phyloP scores from a whole-genome alignment of 345 rosid species.

The Brassica carinata region DNA sequence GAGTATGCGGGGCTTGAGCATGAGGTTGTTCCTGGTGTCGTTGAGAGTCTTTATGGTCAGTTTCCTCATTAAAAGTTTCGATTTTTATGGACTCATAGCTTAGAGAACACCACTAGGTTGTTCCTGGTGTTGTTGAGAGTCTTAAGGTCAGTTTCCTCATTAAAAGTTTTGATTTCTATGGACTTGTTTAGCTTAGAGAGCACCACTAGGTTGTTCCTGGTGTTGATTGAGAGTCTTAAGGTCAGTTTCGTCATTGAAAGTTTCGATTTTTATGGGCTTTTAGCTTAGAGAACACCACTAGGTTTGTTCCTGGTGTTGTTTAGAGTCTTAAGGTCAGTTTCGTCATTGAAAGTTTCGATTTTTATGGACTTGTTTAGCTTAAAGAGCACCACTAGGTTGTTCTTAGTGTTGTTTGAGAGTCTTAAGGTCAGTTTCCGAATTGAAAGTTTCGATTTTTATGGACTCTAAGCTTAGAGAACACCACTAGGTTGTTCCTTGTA shows the following conservation, averaged over 20 bases:
- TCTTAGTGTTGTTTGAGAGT: conserved; percentile 89
- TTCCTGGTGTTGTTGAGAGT: conserved; percentile 88
- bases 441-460: neutral
- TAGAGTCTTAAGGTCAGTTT: too few species aligned
- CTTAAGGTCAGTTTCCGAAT: conserved; percentile 56
- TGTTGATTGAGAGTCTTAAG: neutral
- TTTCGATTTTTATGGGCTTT: too few species aligned
- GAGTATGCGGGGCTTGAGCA: conserved; percentile 95
- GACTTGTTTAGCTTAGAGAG: conserved; percentile 14
- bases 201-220: neutral
- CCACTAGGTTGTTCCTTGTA: too few species aligned
- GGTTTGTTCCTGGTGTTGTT: too few species aligned
- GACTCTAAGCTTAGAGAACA: conserved; percentile 12
- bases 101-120: conserved; percentile 48
- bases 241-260: neutral
- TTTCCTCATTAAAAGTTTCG: neutral
- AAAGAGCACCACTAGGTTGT: conserved; percentile 53
- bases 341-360: neutral
- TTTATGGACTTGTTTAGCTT: conserved; percentile 13
- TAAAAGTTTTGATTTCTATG: neutral
- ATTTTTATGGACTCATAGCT: conserved; percentile 17
- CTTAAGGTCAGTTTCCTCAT: conserved; percentile 55
- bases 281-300: too few species aligned
- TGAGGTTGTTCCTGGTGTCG: conserved; percentile 97
- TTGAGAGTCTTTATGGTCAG: conserved; percentile 62